A percentile compares a stretch with the other conserved stretches of the same genome.
Conservation (phyloP, 2,329 filamentous ascomycete species). For the Cercospora sp. region DNA sequence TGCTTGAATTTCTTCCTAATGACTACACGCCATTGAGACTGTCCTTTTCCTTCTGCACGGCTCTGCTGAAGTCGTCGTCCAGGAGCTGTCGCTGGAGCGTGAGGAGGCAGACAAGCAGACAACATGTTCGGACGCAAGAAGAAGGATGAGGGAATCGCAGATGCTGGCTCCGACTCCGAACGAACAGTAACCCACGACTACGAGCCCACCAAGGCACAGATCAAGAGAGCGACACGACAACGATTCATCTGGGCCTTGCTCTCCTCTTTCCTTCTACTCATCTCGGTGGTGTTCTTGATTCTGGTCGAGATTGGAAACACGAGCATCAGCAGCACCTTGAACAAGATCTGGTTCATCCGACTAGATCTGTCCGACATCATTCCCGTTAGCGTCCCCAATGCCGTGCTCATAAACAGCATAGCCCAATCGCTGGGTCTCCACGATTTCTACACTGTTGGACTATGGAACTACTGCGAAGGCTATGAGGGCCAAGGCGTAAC, state of each 20-base stretch:
- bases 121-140: conserved; percentile 40
- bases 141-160: conserved; percentile 8
- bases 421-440: conserved; percentile 83
- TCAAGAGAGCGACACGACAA: conserved; percentile 54
- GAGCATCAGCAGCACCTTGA: conserved; percentile 59
- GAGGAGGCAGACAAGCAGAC: neutral
- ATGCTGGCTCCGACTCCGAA: conserved; percentile 32
- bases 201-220: conserved; percentile 39
- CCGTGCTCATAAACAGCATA: conserved; percentile 79
- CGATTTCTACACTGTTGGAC: conserved; percentile 89
- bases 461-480: conserved; percentile 92
- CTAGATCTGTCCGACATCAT: conserved; percentile 82
- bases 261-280: conserved; percentile 68
- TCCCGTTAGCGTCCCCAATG: conserved; percentile 69
- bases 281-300: conserved; percentile 76
- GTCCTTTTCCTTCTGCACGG: neutral
- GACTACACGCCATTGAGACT: neutral
- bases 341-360: conserved; percentile 78
- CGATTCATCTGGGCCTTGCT: conserved; percentile 64
- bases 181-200: conserved; percentile 34
- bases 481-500: conserved; percentile 75
- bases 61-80: neutral
- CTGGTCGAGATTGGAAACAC: conserved; percentile 79
- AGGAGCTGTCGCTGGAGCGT: neutral
- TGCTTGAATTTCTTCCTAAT: neutral